phyloP scores from a whole-genome alignment of 495 filamentous ascomycete species.

The Lasiosphaeria hispida region DNA sequence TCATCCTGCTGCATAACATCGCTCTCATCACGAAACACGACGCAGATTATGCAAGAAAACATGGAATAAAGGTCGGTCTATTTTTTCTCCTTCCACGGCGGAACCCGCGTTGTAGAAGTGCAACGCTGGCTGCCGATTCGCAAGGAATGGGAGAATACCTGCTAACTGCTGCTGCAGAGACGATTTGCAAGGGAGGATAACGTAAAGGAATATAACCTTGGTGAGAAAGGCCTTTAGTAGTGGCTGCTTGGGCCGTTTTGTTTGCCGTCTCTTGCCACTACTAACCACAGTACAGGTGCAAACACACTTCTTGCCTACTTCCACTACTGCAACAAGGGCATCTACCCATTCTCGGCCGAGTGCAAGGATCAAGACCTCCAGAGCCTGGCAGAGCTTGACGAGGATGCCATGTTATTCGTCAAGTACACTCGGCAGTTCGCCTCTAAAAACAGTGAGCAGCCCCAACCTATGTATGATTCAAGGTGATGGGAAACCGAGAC shows the following conservation, averaged over 20 bases:
- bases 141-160: background rate
- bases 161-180: conserved; percentile 30
- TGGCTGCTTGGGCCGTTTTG: background rate
- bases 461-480: background rate
- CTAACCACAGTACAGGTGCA: conserved; percentile 40
- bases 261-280: too few relatives aligned
- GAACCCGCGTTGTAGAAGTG: background rate
- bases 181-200: conserved; percentile 50
- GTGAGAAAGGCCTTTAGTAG: conserved; percentile 29
- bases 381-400: conserved; percentile 45
- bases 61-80: conserved; percentile 47
- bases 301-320: conserved; percentile 59
- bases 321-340: conserved; percentile 58
- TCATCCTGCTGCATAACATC: conserved; percentile 58
- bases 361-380: conserved; percentile 49
- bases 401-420: conserved; percentile 38
- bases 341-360: conserved; percentile 47
- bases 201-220: conserved; percentile 50
- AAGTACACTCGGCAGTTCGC: conserved; percentile 36
- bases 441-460: conserved; percentile 42
- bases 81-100: background rate
- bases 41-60: conserved; percentile 52
- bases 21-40: conserved; percentile 57
- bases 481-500: background rate
- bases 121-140: background rate